These are phyloP conservation scores for Pichia sp. DNA, from an alignment of 1,139 yeast species.

Conservation along the genomic window DNA sequence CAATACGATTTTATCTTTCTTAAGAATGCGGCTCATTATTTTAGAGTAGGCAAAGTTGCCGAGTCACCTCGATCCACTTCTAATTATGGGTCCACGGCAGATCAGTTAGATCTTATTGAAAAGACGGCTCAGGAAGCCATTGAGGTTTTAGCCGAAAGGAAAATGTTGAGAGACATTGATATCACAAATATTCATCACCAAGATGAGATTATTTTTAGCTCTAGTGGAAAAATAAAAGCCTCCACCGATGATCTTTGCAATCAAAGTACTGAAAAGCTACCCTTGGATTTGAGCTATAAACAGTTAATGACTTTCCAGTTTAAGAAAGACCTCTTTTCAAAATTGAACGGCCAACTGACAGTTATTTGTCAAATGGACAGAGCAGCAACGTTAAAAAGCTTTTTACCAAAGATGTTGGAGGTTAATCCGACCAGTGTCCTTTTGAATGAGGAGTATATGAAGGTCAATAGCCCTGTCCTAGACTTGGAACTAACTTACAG, in stretches of 20 bases:
- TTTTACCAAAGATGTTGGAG: slow-evolving; percentile 17
- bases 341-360: slow-evolving; percentile 14
- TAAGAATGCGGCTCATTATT: slow-evolving; percentile 20
- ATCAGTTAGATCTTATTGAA: slow-evolving; percentile 20
- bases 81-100: slow-evolving; percentile 13
- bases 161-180: slow-evolving; percentile 17
- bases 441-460: neutral
- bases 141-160: slow-evolving; percentile 16
- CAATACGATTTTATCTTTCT: slow-evolving; percentile 23
- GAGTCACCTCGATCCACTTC: slow-evolving; percentile 5
- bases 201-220: slow-evolving; percentile 18
- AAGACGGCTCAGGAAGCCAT: slow-evolving; percentile 16
- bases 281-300: neutral
- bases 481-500: slow-evolving; percentile 6
- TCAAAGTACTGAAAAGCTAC: neutral
- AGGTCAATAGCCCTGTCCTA: slow-evolving; percentile 2
- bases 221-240: slow-evolving; percentile 11
- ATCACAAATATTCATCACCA: slow-evolving; percentile 17
- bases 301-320: neutral
- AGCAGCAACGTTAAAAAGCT: slow-evolving; percentile 12
- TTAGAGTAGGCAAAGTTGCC: slow-evolving; percentile 20
- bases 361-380: slow-evolving; percentile 9
- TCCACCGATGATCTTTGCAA: neutral
- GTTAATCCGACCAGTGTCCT: neutral
- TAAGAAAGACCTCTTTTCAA: slow-evolving; percentile 17